Evolutionary conservation across 1,139 yeast species (phyloP), one percentile per base, ranked within the genome.

Genomic region (Yamadazyma dushanensis): DNA sequence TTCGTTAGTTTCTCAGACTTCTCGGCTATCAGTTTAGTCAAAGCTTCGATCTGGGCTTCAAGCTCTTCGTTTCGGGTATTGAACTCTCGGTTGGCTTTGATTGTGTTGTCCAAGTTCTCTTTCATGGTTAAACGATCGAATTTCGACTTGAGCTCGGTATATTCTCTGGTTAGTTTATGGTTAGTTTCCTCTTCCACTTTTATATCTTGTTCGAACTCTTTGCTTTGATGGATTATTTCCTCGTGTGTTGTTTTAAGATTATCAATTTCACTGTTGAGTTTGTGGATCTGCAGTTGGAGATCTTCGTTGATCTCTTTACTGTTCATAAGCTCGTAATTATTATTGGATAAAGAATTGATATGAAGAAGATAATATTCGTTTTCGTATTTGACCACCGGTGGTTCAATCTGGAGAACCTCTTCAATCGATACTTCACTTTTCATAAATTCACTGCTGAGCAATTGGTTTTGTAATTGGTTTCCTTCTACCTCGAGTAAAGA

Each of bases 11-110:
- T 58, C 7, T 36, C 40, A 5, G 40, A 41, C 43, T 59, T 61
- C 13, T 39, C 44, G 24, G 46, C 56, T 13, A 61, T 45, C 2
- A 41, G 32, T 26, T 43, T 43, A 38, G 50, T 53, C 29, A 57
- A 41, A 13, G 44, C 53, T 5, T 45, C 56, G 15, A 70, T 57
- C 40, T 64, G 73, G 8, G 39, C 51, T 41, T 64, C 66, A 31
- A 70, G 53, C 36, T 70, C 75, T 6, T 44, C 35, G 38, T 70
- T 70, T 30, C 72, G 54, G 31, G 54, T 54, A 6, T 61, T 56
- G 43, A 70, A 69, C 28, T 70, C 76, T 43, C 59, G 49, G 44
- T 70, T 70, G 18, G 76, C 76, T 46, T 68, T 64, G 36, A 65
- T 68, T 1, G 76, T 70, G 41, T 70, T 70, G 39, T 57, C 61